Evolutionary conservation across 106 monocot genomes (phyloP).

Genomic region (Dendrobium chrysotoxum): DNA sequence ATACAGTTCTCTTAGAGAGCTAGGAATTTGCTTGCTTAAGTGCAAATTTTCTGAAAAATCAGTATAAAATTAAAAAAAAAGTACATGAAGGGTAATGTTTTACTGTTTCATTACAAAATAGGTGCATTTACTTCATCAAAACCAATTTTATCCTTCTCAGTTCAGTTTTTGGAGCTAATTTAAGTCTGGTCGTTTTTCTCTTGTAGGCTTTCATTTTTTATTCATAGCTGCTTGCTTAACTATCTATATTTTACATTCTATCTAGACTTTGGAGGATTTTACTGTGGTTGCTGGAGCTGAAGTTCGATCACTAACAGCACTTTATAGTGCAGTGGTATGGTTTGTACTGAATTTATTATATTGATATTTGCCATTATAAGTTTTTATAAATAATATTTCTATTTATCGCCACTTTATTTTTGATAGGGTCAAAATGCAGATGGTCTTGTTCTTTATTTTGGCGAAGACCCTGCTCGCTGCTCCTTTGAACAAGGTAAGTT

Average conservation of each 20-base stretch:
- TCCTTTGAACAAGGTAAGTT: slow-evolving; percentile 82
- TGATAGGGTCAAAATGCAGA: slow-evolving; percentile 78
- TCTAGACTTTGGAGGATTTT: slow-evolving; percentile 49
- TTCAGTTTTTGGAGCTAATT: background rate
- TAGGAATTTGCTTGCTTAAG: too few species aligned
- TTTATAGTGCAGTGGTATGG: slow-evolving; percentile 71
- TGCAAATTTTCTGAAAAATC: background rate
- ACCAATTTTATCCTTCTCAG: background rate
- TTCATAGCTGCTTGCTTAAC: background rate
- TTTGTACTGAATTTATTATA: background rate
- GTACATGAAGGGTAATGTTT: background rate
- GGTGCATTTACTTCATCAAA: background rate
- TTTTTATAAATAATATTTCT: background rate
- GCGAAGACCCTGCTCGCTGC: slow-evolving; percentile 71
- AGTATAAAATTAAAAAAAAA: background rate
- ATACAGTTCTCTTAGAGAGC: too few species aligned
- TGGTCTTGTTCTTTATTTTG: slow-evolving; percentile 84
- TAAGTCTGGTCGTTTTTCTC: background rate
- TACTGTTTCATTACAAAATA: background rate
- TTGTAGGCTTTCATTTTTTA: background rate
- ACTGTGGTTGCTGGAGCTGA: slow-evolving; percentile 39
- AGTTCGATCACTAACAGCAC: slow-evolving; percentile 33
- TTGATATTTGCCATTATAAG: background rate
- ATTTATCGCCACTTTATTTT: background rate
- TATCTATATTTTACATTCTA: slow-evolving; percentile 1